phyloP scores from a whole-genome alignment of 495 filamentous ascomycete genomes.

The Hypoxylon fuscum region DNA sequence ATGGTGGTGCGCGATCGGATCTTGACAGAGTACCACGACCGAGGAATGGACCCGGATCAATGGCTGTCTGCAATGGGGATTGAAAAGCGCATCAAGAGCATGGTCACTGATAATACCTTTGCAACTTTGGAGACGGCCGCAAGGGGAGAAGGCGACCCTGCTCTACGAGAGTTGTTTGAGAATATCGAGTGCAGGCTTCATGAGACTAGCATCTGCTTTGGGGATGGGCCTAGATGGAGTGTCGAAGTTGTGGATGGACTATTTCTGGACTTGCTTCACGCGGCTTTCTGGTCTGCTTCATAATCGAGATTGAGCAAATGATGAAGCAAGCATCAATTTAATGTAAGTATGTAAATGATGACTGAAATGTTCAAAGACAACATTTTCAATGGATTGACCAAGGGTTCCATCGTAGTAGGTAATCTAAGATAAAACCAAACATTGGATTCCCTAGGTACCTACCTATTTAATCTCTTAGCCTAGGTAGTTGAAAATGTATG shows the following conservation, averaged over 20 bases:
- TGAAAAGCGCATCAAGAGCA: conserved; percentile 9
- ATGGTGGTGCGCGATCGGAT: conserved; percentile 3
- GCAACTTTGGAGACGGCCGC: conserved; percentile 4
- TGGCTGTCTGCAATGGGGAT: conserved; percentile 10
- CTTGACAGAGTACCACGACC: conserved; percentile 1
- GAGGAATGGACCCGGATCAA: conserved; percentile 10
- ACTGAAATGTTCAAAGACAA: too few relatives aligned
- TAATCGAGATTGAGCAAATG: not conserved
- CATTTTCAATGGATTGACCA: too few relatives aligned
- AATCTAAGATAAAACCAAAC: too few relatives aligned
- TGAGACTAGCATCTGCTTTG: conserved; percentile 28
- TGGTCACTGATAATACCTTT: conserved; percentile 13
- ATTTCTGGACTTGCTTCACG: conserved; percentile 11
- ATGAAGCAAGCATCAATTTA: too few relatives aligned
- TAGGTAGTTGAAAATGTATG: too few relatives aligned
- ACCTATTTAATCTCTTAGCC: too few relatives aligned
- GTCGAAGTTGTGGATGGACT: conserved; percentile 22
- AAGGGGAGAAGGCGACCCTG: conserved; percentile 6
- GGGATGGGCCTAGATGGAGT: conserved; percentile 26
- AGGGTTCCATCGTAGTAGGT: too few relatives aligned
- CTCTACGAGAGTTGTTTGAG: not conserved
- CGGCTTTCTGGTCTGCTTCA: conserved; percentile 3
- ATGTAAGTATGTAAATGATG: too few relatives aligned
- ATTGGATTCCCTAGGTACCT: too few relatives aligned
- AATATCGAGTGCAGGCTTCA: conserved; percentile 17